Conservation (phyloP, 139 green algal species). For the Micractinium sp. region DNA sequence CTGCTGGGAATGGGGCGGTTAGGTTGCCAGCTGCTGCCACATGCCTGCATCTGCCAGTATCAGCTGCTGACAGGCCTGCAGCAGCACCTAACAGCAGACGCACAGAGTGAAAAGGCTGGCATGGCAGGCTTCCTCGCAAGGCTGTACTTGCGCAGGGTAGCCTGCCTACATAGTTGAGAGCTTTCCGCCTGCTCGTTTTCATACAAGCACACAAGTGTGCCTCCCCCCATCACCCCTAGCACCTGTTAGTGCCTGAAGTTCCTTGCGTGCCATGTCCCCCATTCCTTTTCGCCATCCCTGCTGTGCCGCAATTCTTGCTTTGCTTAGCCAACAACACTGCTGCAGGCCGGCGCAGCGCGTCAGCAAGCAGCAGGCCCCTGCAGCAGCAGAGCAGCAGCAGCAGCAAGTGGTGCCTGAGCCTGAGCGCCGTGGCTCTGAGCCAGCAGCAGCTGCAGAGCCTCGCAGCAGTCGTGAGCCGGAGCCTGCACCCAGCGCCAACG, state of each 20-base stretch:
- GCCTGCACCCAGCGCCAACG: background rate
- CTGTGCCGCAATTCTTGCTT: background rate
- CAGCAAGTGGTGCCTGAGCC: background rate
- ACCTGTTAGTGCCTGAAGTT: background rate
- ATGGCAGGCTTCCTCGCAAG: background rate
- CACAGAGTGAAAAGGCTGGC: background rate
- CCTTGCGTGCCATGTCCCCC: background rate
- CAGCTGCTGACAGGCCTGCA: background rate
- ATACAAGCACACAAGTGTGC: background rate
- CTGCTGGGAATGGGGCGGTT: no score
- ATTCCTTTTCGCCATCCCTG: background rate
- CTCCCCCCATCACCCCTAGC: background rate
- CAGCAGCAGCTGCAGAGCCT: background rate
- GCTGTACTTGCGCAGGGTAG: background rate
- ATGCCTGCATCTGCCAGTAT: no score
- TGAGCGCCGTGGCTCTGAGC: background rate
- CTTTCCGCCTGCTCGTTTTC: background rate
- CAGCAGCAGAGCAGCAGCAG: conserved; percentile 7
- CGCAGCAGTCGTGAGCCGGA: background rate
- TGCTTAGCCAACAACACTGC: background rate
- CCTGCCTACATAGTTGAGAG: background rate
- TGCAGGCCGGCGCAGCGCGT: conserved; percentile 18
- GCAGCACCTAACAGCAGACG: background rate
- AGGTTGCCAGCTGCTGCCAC: no score
- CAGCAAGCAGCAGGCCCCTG: conserved; percentile 19